A percentile compares a stretch with the other conserved stretches of the same genome.
phyloP scores from a whole-genome alignment of 768 basidiomycete genomes.

The Russula brevipes region DNA sequence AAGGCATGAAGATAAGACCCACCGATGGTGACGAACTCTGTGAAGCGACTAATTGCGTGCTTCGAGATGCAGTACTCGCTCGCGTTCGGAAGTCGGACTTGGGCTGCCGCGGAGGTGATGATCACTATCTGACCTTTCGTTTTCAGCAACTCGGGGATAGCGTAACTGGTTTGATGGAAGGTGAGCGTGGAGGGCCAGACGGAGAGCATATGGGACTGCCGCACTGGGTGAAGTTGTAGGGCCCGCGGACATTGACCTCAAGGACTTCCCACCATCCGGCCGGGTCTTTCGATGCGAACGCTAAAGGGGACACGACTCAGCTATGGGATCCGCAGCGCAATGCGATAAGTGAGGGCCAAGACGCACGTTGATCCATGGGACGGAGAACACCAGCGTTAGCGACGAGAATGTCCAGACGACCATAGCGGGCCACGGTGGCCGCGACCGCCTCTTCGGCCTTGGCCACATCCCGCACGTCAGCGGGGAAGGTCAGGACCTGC shows the following conservation, averaged over 20 bases:
- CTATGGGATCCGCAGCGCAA: not conserved
- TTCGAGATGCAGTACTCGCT: constrained; percentile 20
- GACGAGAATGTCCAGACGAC: constrained; percentile 15
- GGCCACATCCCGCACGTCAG: constrained; percentile 10
- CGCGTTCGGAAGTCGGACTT: not conserved
- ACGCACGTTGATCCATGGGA: not conserved
- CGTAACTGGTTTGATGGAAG: not conserved
- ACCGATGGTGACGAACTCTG: constrained; percentile 15
- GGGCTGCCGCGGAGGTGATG: not conserved
- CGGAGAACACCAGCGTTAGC: constrained; percentile 8
- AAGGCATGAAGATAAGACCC: not conserved
- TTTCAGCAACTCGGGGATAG: constrained; percentile 11
- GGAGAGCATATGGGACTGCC: not conserved
- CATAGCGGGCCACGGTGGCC: constrained; percentile 3
- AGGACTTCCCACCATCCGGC: constrained; percentile 15
- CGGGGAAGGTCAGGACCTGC: constrained; percentile 1
- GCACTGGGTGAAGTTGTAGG: constrained; percentile 14
- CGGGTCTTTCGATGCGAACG: constrained; percentile 7
- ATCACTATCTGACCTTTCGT: constrained; percentile 7
- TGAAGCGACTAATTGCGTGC: constrained; percentile 4
- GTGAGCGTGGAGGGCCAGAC: not conserved
- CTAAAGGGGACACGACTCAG: not conserved
- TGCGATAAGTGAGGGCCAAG: too few relatives aligned
- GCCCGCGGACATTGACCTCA: constrained; percentile 18
- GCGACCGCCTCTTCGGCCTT: constrained; percentile 1